Evolutionary conservation across 108 stramenopile genomes (phyloP).

Genomic region (Cylindrotheca closterium): DNA sequence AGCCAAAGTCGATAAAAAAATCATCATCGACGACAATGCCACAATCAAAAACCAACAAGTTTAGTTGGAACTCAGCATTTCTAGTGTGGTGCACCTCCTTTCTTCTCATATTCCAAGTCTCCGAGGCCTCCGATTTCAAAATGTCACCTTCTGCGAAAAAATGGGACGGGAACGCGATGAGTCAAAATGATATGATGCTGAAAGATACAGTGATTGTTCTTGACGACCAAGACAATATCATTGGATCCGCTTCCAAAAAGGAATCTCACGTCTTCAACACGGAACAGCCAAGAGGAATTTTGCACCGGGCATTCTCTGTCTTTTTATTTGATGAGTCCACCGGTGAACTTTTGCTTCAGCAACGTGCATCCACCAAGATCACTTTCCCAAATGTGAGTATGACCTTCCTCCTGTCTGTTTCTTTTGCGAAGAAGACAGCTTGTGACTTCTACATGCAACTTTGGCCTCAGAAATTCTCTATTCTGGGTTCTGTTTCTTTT

Average conservation of each 20-base stretch:
- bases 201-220: slow-evolving; percentile 86
- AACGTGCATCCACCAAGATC: slow-evolving; percentile 93
- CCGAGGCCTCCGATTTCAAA: too few species aligned
- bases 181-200: slow-evolving; percentile 80
- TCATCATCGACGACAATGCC: too few species aligned
- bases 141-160: too few species aligned
- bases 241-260: slow-evolving; percentile 73
- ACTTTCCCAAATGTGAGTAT: slow-evolving; percentile 93
- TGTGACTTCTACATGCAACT: too few species aligned
- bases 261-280: slow-evolving; percentile 66
- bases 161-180: slow-evolving; percentile 72
- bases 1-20: too few species aligned
- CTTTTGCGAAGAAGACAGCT: not conserved
- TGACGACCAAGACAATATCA: slow-evolving; percentile 73
- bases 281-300: slow-evolving; percentile 67
- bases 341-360: slow-evolving; percentile 89
- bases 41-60: too few species aligned
- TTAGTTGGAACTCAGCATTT: too few species aligned
- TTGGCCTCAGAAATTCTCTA: too few species aligned
- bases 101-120: too few species aligned
- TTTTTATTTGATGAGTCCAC: slow-evolving; percentile 93
- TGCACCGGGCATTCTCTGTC: slow-evolving; percentile 99
- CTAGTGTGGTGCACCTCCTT: too few species aligned
- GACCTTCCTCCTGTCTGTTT: not conserved
- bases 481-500: not conserved